Evolutionary conservation across 208 protist species (phyloP).

Genomic region (Crithidia acanthocephali): DNA sequence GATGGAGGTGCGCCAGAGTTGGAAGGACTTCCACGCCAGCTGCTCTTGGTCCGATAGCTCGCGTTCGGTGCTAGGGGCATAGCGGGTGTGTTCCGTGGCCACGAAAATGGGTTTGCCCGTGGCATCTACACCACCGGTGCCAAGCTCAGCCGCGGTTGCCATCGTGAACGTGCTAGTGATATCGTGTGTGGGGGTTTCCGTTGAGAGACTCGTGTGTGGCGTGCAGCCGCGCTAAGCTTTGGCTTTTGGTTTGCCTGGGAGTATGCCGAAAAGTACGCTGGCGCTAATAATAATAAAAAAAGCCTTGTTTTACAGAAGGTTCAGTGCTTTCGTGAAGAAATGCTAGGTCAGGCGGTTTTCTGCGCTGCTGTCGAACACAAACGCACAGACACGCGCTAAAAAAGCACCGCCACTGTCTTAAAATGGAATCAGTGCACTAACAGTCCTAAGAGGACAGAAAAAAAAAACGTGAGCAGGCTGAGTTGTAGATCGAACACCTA

Average conservation of each 20-base stretch:
- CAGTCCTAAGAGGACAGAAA: too few species aligned
- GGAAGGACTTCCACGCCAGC: conserved; percentile 89
- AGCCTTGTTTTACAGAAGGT: conserved; percentile 3
- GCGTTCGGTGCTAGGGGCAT: conserved; percentile 58
- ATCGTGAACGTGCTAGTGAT: conserved; percentile 27
- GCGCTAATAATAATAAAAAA: conserved; percentile 23
- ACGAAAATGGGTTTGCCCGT: conserved; percentile 79
- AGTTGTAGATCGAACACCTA: too few species aligned
- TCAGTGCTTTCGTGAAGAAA: too few species aligned
- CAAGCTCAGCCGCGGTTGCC: conserved; percentile 55
- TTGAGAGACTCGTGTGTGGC: too few species aligned
- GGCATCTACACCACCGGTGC: conserved; percentile 54
- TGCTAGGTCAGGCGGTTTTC: too few species aligned
- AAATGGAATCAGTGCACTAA: too few species aligned
- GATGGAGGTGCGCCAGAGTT: conserved; percentile 82
- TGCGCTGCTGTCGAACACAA: too few species aligned
- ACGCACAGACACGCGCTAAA: not conserved
- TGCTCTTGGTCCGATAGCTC: conserved; percentile 88
- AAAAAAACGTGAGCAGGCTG: too few species aligned
- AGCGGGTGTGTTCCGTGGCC: conserved; percentile 78
- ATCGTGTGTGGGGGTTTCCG: too few species aligned
- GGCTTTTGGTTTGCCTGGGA: too few species aligned
- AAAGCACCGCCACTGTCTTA: not conserved
- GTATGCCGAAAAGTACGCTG: too few species aligned
- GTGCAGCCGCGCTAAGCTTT: too few species aligned